Evolutionary conservation across 805 yeast species (phyloP).

Genomic region (Nakazawaea populi): DNA sequence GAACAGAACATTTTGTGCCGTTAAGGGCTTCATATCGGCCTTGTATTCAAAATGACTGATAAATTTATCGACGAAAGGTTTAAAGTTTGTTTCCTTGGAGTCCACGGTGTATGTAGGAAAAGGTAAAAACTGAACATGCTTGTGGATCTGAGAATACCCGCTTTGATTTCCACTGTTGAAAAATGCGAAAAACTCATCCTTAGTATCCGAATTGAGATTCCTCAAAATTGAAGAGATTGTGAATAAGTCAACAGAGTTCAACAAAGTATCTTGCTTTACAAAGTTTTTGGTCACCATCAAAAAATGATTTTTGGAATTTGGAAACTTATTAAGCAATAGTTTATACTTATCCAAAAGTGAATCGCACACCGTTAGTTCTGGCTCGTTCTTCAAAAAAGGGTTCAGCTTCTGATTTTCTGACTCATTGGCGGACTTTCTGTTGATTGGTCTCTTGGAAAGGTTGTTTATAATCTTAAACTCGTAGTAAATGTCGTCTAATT

Average conservation of each 20-base stretch:
- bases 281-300: conserved; percentile 73
- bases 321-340: conserved; percentile 80
- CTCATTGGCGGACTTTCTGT: conserved; percentile 15
- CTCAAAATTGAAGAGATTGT: conserved; percentile 51
- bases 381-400: conserved; percentile 82
- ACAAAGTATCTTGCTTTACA: conserved; percentile 64
- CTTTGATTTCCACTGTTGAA: conserved; percentile 84
- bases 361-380: conserved; percentile 57
- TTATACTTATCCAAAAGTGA: conserved; percentile 48
- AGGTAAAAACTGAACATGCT: conserved; percentile 80
- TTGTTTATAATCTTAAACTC: conserved; percentile 28
- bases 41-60: background rate
- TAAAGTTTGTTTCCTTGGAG: conserved; percentile 8
- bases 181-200: conserved; percentile 59
- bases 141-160: conserved; percentile 95
- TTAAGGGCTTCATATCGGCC: conserved; percentile 40
- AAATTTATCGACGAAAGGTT: conserved; percentile 2
- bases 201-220: conserved; percentile 36
- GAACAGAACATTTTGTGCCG: conserved; percentile 58
- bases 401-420: conserved; percentile 32
- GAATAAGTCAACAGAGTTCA: conserved; percentile 62
- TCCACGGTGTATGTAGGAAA: conserved; percentile 44
- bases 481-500: conserved; percentile 10
- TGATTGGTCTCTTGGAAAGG: conserved; percentile 26
- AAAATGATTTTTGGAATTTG: conserved; percentile 74